These are phyloP conservation scores for Phlebiopsis flavidoalba DNA, from an alignment of 768 basidiomycete genomes.

Conservation along the genomic window DNA sequence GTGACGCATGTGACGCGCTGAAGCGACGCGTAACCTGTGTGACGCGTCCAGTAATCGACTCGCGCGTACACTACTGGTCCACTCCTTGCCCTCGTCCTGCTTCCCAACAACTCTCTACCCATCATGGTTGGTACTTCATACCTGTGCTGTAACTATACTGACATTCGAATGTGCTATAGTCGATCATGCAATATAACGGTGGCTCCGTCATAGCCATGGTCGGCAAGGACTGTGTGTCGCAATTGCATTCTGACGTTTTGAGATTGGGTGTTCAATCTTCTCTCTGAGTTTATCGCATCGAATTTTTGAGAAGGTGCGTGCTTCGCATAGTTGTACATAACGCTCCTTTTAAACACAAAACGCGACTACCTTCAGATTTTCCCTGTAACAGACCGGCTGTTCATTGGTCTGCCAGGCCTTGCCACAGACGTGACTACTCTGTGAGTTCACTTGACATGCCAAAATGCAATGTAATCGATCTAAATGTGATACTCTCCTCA, in stretches of 20 bases:
- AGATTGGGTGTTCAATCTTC: constrained; percentile 88
- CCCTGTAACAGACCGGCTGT: constrained; percentile 88
- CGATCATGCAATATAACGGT: constrained; percentile 91
- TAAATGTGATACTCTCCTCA: constrained; percentile 24
- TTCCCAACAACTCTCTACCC: constrained; percentile 7
- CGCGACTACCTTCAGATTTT: constrained; percentile 62
- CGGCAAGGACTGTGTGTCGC: constrained; percentile 97
- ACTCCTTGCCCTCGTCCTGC: constrained; percentile 1
- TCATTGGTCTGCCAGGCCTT: constrained; percentile 86
- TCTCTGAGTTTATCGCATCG: constrained; percentile 75
- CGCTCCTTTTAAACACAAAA: background rate
- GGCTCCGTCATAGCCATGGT: constrained; percentile 99
- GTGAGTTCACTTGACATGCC: constrained; percentile 36
- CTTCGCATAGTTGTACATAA: too few species aligned
- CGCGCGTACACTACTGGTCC: constrained; percentile 4
- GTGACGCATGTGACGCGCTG: constrained; percentile 1
- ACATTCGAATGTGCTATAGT: constrained; percentile 38
- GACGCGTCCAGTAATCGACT: constrained; percentile 4
- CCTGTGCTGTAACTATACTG: background rate
- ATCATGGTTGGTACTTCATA: constrained; percentile 18
- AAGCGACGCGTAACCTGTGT: constrained; percentile 9
- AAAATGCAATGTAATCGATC: background rate
- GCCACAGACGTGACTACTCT: constrained; percentile 92
- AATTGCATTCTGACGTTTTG: constrained; percentile 83
- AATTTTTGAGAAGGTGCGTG: constrained; percentile 90